These are phyloP conservation scores for Fragaria vesca DNA, from an alignment of 306 rosid species.

Conservation along the genomic window DNA sequence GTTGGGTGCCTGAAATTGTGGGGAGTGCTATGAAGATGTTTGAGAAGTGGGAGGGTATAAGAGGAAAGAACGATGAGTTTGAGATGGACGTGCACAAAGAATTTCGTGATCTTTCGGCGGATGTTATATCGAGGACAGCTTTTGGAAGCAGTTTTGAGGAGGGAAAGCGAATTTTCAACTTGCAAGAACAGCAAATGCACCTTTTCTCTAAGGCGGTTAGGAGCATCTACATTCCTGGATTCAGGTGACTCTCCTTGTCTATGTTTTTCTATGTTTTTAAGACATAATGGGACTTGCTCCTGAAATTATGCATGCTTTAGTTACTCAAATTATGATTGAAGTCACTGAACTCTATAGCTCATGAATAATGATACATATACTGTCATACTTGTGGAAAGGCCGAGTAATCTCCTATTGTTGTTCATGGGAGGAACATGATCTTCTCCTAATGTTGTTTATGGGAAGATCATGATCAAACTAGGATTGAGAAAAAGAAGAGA, in stretches of 20 bases:
- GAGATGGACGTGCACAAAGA: conserved; percentile 62
- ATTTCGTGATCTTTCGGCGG: conserved; percentile 55
- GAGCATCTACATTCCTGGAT: conserved; percentile 74
- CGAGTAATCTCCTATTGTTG: background rate
- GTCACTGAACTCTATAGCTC: background rate
- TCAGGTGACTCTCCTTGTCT: conserved; percentile 40
- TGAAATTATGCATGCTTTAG: background rate
- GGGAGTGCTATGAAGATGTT: conserved; percentile 46
- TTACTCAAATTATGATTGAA: background rate
- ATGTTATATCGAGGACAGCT: conserved; percentile 70
- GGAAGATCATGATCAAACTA: background rate
- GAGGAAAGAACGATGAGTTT: conserved; percentile 52
- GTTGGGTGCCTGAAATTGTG: conserved; percentile 75
- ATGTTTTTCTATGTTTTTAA: background rate
- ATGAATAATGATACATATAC: background rate
- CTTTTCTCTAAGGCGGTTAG: conserved; percentile 45
- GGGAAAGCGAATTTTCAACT: conserved; percentile 62
- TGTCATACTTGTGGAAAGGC: background rate
- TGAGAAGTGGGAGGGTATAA: conserved; percentile 53
- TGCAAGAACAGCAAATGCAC: conserved; percentile 62
- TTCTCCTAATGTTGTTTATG: too few relatives aligned
- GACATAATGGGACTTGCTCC: background rate
- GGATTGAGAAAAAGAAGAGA: background rate
- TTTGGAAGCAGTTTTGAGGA: conserved; percentile 75
- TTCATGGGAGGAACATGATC: background rate